These are phyloP conservation scores for Mimosa pudica DNA, from an alignment of 306 rosid species.

Conservation along the genomic window DNA sequence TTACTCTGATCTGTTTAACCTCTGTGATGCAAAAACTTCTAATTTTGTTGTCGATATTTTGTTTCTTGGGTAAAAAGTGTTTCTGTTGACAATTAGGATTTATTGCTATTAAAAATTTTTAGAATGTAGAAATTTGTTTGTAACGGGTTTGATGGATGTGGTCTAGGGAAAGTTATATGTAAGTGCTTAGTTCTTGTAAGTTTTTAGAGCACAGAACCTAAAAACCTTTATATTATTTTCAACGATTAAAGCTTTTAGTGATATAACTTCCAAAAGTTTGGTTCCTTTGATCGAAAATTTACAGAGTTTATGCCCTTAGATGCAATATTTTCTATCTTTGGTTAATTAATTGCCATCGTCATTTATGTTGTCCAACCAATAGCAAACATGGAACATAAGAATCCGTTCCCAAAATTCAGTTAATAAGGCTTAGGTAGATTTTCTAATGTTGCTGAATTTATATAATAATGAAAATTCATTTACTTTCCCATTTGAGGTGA, in stretches of 20 bases:
- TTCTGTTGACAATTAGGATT: background rate
- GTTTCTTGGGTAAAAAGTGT: background rate
- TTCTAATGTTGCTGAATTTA: background rate
- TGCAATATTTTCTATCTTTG: background rate
- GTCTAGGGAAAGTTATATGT: background rate
- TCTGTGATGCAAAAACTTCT: background rate
- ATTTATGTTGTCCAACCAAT: constrained; percentile 9
- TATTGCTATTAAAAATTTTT: background rate
- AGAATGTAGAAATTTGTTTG: background rate
- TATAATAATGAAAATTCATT: background rate
- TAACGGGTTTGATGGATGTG: background rate
- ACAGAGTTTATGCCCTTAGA: background rate
- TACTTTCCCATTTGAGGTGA: constrained; percentile 28
- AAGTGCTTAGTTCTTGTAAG: background rate
- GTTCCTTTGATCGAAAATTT: background rate
- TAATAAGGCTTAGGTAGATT: constrained; percentile 3
- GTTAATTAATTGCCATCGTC: constrained; percentile 10
- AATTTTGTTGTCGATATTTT: background rate
- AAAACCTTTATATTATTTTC: background rate
- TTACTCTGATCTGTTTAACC: constrained; percentile 14
- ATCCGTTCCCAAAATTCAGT: background rate
- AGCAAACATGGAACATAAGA: background rate
- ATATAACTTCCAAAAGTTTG: background rate
- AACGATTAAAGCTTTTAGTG: background rate
- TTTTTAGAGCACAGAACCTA: background rate